phyloP scores from a whole-genome alignment of 2,329 filamentous ascomycete species.

The Scorias spongiosa region DNA sequence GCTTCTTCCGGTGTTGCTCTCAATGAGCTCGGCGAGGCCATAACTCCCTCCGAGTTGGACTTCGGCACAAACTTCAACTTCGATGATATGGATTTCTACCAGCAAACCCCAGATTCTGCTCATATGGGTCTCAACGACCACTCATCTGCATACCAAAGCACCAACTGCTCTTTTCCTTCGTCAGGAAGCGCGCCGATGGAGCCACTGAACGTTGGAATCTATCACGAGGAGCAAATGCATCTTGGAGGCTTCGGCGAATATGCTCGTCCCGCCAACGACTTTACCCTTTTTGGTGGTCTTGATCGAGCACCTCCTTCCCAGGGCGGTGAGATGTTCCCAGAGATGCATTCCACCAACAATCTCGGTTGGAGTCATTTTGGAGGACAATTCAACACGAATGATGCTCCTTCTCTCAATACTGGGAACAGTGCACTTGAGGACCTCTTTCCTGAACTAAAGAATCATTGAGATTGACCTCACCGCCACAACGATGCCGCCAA shows the following conservation, averaged over 20 bases:
- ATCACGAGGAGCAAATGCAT: conserved; percentile 34
- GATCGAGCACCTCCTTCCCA: conserved; percentile 6
- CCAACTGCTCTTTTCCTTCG: conserved; percentile 18
- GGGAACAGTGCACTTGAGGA: conserved; percentile 15
- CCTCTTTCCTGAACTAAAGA: conserved; percentile 13
- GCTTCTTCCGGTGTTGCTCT: conserved; percentile 25
- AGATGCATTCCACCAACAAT: conserved; percentile 8
- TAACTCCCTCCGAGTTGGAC: conserved; percentile 34
- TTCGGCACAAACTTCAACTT: conserved; percentile 49
- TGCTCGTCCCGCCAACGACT: conserved; percentile 33
- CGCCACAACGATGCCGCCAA: no score
- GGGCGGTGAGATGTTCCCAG: conserved; percentile 17
- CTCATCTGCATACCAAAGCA: background rate
- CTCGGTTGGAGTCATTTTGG: conserved; percentile 22
- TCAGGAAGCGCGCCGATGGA: conserved; percentile 17
- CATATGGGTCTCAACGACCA: background rate
- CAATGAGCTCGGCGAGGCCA: conserved; percentile 27
- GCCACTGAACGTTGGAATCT: conserved; percentile 6
- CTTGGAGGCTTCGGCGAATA: conserved; percentile 27
- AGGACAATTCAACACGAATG: conserved; percentile 20
- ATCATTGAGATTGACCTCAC: background rate
- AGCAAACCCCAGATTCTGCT: conserved; percentile 10
- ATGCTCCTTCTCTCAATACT: conserved; percentile 4
- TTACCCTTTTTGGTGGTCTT: conserved; percentile 40
- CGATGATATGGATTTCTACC: conserved; percentile 26